Conservation (phyloP, 192 early-diverging fungal genomes). For the Backusella circina region DNA sequence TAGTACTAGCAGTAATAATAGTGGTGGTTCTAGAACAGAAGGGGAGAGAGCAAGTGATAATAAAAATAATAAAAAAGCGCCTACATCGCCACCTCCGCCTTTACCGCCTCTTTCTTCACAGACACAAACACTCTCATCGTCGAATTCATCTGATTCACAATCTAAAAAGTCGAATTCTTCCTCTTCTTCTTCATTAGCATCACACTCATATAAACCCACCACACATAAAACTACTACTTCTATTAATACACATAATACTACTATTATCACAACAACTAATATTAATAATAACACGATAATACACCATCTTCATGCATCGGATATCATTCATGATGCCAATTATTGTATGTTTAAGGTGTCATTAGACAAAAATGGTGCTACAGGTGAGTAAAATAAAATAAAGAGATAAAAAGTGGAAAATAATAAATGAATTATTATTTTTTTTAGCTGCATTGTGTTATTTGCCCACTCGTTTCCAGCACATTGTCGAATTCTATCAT, state of each 20-base stretch:
- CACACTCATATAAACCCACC: background rate
- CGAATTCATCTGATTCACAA: background rate
- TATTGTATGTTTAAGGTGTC: conserved; percentile 20
- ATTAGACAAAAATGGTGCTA: conserved; percentile 6
- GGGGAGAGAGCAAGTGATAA: background rate
- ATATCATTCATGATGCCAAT: conserved; percentile 15
- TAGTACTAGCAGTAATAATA: background rate
- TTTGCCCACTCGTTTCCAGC: conserved; percentile 1
- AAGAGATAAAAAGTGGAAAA: background rate
- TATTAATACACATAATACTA: background rate
- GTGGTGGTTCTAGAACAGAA: background rate
- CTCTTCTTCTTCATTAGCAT: background rate
- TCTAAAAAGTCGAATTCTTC: background rate
- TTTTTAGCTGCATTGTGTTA: conserved; percentile 12
- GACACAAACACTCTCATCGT: background rate
- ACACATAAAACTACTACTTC: background rate
- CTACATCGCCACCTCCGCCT: background rate
- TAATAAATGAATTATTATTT: background rate
- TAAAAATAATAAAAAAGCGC: background rate
- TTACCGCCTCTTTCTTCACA: background rate
- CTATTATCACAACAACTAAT: background rate
- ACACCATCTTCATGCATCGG: conserved; percentile 8
- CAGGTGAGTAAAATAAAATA: background rate
- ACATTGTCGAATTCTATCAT: conserved; percentile 7
- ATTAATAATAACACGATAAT: background rate